Evolutionary conservation across 352 stramenopile genomes (phyloP), one percentile per base, ranked within the genome.

Genomic region (Pythium sp.): DNA sequence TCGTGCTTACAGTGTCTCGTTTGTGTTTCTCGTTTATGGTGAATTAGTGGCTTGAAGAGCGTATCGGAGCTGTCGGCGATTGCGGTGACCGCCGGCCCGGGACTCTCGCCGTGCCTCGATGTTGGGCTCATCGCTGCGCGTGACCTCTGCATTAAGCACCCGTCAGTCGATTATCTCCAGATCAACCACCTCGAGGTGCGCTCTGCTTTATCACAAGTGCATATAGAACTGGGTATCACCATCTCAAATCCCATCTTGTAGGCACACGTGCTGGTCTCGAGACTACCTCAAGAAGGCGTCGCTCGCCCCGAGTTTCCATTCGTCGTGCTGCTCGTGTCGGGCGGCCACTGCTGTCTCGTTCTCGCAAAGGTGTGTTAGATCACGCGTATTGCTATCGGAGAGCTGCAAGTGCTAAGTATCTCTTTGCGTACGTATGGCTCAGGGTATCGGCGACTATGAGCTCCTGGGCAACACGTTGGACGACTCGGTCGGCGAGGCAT

Each of bases 291-390:
- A 49, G 85, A 80, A 5, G 70, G 73, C 7, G 68, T 77, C 2
- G 53, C 71, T 46, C 73, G 67, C 14, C 80, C 84, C 5, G 76
- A 98, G 57, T 99, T 99, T 71, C 98, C 98, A 0, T 99, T 99
- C 69, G 80, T 99, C 55, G 94, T 97, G 38, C 80, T 99, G 24
- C 80, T 99, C 2, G 96, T 99, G n/a, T 99, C 97, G 2, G 98
- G 98, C 28, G 98, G 98, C n/a, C 98, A 99, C 76, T 99, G 97
- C 75, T 97, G 97, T 72, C 84, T 99, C 43, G 86, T 99, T 1
- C 89, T 98, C 11, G 88, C 88, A 26, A 93, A 89, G 67, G 76
- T 80, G 32, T 8, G 26, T 28, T 11, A 28, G 46, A 20, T 24
- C 32, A 1, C 36, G 12, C 3, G 1, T 12, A 8, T 15, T 22